A percentile compares a stretch with the other conserved stretches of the same genome.
Conservation (phyloP, 202 grass and related monocot species). For the Zoysia matrella region DNA sequence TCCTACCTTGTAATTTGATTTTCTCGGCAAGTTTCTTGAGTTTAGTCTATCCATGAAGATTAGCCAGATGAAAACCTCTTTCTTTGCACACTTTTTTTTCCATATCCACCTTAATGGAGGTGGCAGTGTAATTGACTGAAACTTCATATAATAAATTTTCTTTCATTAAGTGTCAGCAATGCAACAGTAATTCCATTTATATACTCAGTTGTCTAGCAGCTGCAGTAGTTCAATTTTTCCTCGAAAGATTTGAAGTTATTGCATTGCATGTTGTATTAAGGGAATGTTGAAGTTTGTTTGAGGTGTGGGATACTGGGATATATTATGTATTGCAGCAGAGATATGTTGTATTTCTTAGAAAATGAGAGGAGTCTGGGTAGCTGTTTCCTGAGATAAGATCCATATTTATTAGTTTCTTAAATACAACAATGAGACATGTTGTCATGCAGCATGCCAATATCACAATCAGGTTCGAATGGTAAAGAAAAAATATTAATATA, state of each 20-base stretch:
- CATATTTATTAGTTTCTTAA: background rate
- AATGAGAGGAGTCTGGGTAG: no score
- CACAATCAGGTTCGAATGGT: background rate
- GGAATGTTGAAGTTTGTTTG: no score
- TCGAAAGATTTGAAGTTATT: background rate
- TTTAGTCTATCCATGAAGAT: background rate
- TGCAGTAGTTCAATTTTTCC: background rate
- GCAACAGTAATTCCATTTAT: background rate
- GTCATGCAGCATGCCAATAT: background rate
- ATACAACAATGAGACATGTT: constrained; percentile 3
- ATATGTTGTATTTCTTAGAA: no score
- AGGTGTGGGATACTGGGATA: background rate
- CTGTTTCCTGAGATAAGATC: background rate
- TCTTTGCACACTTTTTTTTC: background rate
- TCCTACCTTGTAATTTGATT: background rate
- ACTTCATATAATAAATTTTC: background rate
- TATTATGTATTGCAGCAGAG: background rate
- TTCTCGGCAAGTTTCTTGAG: background rate
- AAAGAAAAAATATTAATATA: constrained; percentile 1
- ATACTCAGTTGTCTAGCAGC: background rate
- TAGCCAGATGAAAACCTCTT: background rate
- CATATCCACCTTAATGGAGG: background rate
- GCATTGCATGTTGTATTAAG: no score
- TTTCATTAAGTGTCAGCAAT: background rate
- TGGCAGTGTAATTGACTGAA: background rate